Base-by-base conservation (phyloP, 1,284 basidiomycete genomes). In the Boletus sp. region DNA sequence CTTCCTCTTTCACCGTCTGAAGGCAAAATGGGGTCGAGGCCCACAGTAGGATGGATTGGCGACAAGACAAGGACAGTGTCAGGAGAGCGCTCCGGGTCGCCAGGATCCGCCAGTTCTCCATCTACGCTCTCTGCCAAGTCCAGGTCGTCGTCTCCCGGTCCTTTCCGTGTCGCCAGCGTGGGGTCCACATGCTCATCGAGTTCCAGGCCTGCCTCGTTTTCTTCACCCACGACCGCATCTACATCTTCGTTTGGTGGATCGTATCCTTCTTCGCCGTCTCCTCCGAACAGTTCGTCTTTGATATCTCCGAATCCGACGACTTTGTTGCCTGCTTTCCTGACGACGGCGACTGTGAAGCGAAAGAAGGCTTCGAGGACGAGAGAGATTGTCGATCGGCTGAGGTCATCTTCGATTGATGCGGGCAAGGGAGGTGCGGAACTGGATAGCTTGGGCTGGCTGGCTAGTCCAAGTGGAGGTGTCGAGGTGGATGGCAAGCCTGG, bases 291-390 rank as follows among this genome's bases (percentile, higher is more conserved):
- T 26, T 20, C 30, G 33, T 38, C 40, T 8, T 37, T 42, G 32
- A 34, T 43, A 5, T 25, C 47, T 23, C 26, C 53, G 1, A 58
- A 51, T 16, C 17, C 48, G 17, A 52, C 50, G 12, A 50, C 55
- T 1, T 8, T 62, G 17, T 49, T 61, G 14, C 63, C 63, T 20
- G 55, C 61, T 0, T 64, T 61, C 41, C 41, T 61, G 8, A 46
- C 59, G 2, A 56, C 55, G 13, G 19, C 57, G 23, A 23, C 27
- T 16, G 50, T 43, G 38, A 61, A 65, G 37, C 56, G 55, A 13
- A 64, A 61, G 51, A 61, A 60, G 51, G 14, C 43, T 8, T 66
- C 62, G 20, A 50, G 58, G 34, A 62, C 64, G 48, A 58, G 61
- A 19, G 60, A 62, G 46, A 66, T 62, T 30, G 59, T 62, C 3